phyloP scores from a whole-genome alignment of 1,284 basidiomycete species.

The Mrakiaceae sp. region DNA sequence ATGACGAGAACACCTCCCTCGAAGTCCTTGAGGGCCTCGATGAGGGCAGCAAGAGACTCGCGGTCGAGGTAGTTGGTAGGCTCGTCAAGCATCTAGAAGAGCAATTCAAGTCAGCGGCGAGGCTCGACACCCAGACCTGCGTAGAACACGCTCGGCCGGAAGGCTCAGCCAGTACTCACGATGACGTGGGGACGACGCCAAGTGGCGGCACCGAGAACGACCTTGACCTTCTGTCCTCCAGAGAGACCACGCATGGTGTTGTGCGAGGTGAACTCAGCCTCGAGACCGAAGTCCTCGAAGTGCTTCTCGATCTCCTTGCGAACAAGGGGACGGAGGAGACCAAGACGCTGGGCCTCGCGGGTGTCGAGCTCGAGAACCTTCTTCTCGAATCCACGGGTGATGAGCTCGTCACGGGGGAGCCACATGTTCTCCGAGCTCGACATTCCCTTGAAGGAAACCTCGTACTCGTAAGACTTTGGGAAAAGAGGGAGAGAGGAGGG shows the following conservation, averaged over 20 bases:
- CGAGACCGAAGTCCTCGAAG: conserved; percentile 85
- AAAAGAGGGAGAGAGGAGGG: neutral
- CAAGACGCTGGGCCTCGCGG: conserved; percentile 90
- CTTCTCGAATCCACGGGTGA: conserved; percentile 98
- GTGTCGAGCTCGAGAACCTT: conserved; percentile 96
- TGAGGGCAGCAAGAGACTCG: conserved; percentile 92
- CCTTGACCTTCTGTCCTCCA: conserved; percentile 99
- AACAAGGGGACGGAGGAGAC: conserved; percentile 89
- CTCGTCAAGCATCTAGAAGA: conserved; percentile 68
- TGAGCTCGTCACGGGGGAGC: conserved; percentile 88
- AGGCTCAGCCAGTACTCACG: conserved; percentile 11
- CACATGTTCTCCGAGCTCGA: conserved; percentile 93
- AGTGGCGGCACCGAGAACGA: conserved; percentile 94
- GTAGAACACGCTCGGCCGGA: too few relatives aligned
- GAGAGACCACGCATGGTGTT: conserved; percentile 95
- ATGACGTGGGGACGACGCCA: conserved; percentile 98
- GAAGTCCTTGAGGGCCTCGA: conserved; percentile 89
- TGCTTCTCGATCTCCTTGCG: conserved; percentile 97
- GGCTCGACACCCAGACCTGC: too few relatives aligned
- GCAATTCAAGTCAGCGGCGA: too few relatives aligned
- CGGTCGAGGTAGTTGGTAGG: conserved; percentile 92
- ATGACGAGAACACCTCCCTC: conserved; percentile 95
- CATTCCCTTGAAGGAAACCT: conserved; percentile 84
- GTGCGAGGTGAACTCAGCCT: conserved; percentile 92
- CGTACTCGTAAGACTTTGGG: conserved; percentile 75